Base-by-base conservation (phyloP, 2,329 filamentous ascomycete species). In the Boeremia lycopersici region DNA sequence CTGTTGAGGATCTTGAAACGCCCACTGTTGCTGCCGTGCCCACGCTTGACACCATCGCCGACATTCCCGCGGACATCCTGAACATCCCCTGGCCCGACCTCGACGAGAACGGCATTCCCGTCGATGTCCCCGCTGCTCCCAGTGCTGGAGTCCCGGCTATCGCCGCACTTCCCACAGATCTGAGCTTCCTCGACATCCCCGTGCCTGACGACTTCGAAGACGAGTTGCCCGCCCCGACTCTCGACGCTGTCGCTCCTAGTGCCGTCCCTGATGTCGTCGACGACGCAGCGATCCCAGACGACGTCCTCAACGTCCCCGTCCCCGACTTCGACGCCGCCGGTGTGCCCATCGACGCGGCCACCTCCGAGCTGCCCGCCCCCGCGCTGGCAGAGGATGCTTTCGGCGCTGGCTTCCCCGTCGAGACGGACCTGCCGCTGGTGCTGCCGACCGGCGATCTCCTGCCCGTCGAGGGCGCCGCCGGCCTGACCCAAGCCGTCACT, bases 331-430 rank as follows among this genome's bases (percentile, higher is more conserved):
- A 44, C n/a, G 40, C 44, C 17, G 28, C 26, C 6, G 48, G 48
- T 26, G 3, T 44, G 2, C 48, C 48, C 4, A 38, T 38, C 19
- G 38, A 42, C 9, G n/a, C n/a, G n/a, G n/a, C n/a, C n/a, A n/a
- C n/a, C n/a, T n/a, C n/a, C n/a, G n/a, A n/a, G n/a, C 25, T 29
- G 5, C 7, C 34, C 19, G 43, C 40, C 15, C 40, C 48, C 10
- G 26, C 52, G 10, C 33, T 54, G 9, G 28, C 51, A 3, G 28
- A 10, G 6, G 44, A 36, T 4, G 19, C 44, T 3, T 54, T 54
- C 30, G 51, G 51, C 23, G 38, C 50, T 9, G 50, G 50, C 7
- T 53, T 53, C 31, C 50, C 50, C 2, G 47, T 48, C 33, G 36
- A 53, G 10, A 36, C 43, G 26, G 49, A 53, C 10, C 9, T 53